phyloP scores from a whole-genome alignment of 139 green algal species.

The Coelastrella sp. region DNA sequence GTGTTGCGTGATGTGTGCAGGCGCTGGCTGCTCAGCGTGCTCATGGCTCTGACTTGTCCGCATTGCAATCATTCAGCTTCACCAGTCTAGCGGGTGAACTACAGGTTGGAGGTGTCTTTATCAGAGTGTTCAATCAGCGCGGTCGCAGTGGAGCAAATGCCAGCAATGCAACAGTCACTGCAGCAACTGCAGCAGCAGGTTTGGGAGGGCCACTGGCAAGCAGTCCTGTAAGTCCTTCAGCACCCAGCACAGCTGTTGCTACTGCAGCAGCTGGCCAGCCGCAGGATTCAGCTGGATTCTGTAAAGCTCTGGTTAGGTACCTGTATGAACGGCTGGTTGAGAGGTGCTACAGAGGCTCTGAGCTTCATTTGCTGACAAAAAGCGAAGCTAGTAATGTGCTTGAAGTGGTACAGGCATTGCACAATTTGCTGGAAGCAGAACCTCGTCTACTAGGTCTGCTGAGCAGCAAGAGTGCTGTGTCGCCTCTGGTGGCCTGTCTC shows the following conservation, averaged over 20 bases:
- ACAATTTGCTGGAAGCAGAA: slow-evolving; percentile 67
- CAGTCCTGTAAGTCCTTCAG: not conserved
- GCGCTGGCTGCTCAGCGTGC: slow-evolving; percentile 29
- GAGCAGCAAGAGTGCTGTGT: slow-evolving; percentile 70
- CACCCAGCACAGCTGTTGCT: not conserved
- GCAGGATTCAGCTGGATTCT: slow-evolving; percentile 77
- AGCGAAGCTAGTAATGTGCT: slow-evolving; percentile 6
- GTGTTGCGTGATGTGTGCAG: not conserved
- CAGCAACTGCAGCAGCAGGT: slow-evolving; percentile 7
- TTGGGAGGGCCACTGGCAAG: slow-evolving; percentile 6
- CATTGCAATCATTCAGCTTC: slow-evolving; percentile 38
- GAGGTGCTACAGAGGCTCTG: slow-evolving; percentile 7
- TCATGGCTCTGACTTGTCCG: slow-evolving; percentile 20
- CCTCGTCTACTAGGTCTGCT: slow-evolving; percentile 83
- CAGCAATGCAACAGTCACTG: slow-evolving; percentile 46
- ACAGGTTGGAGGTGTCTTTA: slow-evolving; percentile 88
- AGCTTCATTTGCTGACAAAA: slow-evolving; percentile 7
- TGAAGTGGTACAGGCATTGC: slow-evolving; percentile 47
- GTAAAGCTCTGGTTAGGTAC: slow-evolving; percentile 62
- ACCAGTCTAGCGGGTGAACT: slow-evolving; percentile 71
- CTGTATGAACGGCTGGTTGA: slow-evolving; percentile 51
- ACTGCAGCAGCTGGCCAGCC: slow-evolving; percentile 42
- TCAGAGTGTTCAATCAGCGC: slow-evolving; percentile 87
- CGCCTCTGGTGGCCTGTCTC: slow-evolving; percentile 80
- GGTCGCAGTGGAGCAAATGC: slow-evolving; percentile 2